Evolutionary conservation across 1,284 basidiomycete genomes (phyloP), one percentile per base, ranked within the genome.

Genomic region (Baeospora myosura): DNA sequence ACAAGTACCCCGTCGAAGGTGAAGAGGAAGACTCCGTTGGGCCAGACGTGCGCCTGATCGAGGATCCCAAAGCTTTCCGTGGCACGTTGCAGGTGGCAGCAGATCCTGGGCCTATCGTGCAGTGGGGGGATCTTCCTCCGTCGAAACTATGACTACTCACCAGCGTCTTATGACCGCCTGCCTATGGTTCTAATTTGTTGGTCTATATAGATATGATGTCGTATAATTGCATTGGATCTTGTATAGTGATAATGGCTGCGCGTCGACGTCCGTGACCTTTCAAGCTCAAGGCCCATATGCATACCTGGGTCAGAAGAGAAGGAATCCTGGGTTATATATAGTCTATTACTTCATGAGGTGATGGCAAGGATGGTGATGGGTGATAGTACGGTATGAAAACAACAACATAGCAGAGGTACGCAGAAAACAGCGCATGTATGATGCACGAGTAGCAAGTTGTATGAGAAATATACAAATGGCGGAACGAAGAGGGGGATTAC

Each of bases 21-120:
- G 76, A 78, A 50, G 68, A 65, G 39, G 66, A 68, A 29, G 71
- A 76, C 36, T 61, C 54, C 21, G 58, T 77, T 22, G 60, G 68
- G 40, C 63, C 68, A 2, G 69, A 71, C 18, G 81, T 77, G 8
- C 74, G 76, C 7, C 72, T 72, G 45, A 78, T 94, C 43, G 60
- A 79, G 43, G 83, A 94, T 55, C 60, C 81, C n/a, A 65, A 75
- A 42, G 61, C 57, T 18, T 94, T 94, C 72, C 92, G 83, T 66
- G 70, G 26, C 21, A 29, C 20, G 17, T 31, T 50, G 31, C 10
- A 17, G 5, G 5, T 41, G 20, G 5, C 42, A 22, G 8, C 26
- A 26, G 63, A 66, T 48, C 71, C 78, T n/a, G 70, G 64, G 29
- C 75, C 82, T 2, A 62, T 85, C 48, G 74, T 77, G 1, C 62